Conservation (phyloP, 352 stramenopile species). For the Phytophthora nicotianae region DNA sequence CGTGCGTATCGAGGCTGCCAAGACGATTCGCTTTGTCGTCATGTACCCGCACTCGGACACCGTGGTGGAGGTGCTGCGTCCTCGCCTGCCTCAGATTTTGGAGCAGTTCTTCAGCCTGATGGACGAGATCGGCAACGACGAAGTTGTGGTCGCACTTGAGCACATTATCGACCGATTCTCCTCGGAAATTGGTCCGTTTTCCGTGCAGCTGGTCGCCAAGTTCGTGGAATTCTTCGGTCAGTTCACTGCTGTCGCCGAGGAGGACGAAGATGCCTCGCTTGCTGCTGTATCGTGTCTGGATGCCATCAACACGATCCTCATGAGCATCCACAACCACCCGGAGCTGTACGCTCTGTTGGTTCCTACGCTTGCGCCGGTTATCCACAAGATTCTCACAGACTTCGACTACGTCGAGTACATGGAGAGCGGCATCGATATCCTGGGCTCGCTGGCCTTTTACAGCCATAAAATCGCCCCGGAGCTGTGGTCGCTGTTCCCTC, state of each 20-base stretch:
- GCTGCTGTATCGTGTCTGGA: constrained; percentile 92
- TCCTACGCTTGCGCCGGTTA: constrained; percentile 93
- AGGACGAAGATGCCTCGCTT: constrained; percentile 97
- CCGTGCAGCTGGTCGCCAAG: constrained; percentile 93
- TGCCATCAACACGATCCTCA: constrained; percentile 87
- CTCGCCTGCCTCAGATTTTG: constrained; percentile 94
- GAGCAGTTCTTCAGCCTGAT: constrained; percentile 99
- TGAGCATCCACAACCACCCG: constrained; percentile 82
- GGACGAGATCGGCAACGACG: constrained; percentile 98
- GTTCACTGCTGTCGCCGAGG: constrained; percentile 92
- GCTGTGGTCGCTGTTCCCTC: constrained; percentile 96
- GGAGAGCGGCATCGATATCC: constrained; percentile 95
- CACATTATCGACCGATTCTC: constrained; percentile 98
- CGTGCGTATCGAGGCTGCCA: constrained; percentile 96
- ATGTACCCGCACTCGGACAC: constrained; percentile 88
- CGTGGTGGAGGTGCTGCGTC: constrained; percentile 87
- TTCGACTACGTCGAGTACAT: constrained; percentile 98
- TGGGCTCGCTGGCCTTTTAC: constrained; percentile 97
- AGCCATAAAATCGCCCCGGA: constrained; percentile 90
- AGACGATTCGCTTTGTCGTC: constrained; percentile 88
- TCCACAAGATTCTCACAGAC: constrained; percentile 96
- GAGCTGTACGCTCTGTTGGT: constrained; percentile 91
- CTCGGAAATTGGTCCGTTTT: constrained; percentile 94
- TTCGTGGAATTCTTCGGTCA: constrained; percentile 95
- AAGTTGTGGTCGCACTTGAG: constrained; percentile 94